Evolutionary conservation across 2,329 filamentous ascomycete genomes (phyloP).

Genomic region (Alternaria atra): DNA sequence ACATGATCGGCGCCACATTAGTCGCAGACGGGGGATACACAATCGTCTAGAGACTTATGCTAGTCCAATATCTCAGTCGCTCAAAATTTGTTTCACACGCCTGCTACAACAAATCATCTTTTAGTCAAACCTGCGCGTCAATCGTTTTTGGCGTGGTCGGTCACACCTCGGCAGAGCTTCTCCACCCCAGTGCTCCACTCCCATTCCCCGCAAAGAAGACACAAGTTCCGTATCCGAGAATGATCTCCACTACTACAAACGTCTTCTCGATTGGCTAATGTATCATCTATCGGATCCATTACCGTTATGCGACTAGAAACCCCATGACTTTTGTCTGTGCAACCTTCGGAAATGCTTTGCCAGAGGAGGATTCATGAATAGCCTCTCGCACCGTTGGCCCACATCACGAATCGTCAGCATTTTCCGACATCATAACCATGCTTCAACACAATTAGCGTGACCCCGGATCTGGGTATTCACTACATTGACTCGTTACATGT

Average conservation of each 20-base stretch:
- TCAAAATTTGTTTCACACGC: neutral
- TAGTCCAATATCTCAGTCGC: neutral
- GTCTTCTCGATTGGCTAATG: neutral
- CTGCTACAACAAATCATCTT: neutral
- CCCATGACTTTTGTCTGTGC: neutral
- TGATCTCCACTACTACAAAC: neutral
- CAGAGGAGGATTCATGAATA: conserved; percentile 12
- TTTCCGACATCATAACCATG: neutral
- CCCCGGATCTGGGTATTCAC: neutral
- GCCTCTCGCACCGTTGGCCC: conserved; percentile 1
- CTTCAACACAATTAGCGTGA: neutral
- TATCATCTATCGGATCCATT: neutral
- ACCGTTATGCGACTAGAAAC: neutral
- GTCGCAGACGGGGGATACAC: conserved; percentile 65
- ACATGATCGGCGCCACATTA: conserved; percentile 77
- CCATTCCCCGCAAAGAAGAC: neutral
- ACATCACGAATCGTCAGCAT: conserved; percentile 16
- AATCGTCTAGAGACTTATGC: conserved; percentile 16
- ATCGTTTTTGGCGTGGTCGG: neutral
- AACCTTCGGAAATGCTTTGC: conserved; percentile 27
- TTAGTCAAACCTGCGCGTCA: neutral
- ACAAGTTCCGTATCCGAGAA: neutral
- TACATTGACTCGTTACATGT: conserved; percentile 18
- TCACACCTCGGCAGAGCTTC: neutral
- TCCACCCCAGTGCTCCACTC: conserved; percentile 1